Percentiles rank a stretch among this genome's conserved stretches.
phyloP scores from a whole-genome alignment of 495 filamentous ascomycete genomes.

The Xylaria telfairii region DNA sequence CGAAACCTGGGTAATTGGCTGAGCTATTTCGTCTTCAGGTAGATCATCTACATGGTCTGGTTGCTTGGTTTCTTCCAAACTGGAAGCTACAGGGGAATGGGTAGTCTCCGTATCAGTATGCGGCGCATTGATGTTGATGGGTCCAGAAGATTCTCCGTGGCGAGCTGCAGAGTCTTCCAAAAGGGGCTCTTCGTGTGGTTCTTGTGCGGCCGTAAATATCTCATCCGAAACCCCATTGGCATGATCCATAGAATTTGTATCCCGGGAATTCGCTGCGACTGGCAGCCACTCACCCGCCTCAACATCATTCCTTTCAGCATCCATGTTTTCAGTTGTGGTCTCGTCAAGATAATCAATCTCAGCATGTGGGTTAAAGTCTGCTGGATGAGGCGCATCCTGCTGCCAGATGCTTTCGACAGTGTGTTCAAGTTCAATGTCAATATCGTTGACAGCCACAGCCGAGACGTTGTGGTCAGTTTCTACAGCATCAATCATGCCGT shows the following conservation, averaged over 20 bases:
- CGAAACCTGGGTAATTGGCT: not conserved
- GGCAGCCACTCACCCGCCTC: slow-evolving; percentile 30
- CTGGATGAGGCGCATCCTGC: slow-evolving; percentile 30
- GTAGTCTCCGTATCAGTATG: not conserved
- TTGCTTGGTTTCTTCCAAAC: not conserved
- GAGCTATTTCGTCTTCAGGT: not conserved
- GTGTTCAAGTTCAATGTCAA: slow-evolving; percentile 38
- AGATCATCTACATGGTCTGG: slow-evolving; percentile 4
- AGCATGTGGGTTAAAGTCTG: slow-evolving; percentile 36
- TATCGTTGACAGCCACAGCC: slow-evolving; percentile 32
- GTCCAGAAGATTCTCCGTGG: not conserved
- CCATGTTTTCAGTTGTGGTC: slow-evolving; percentile 26
- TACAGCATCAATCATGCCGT: slow-evolving; percentile 48
- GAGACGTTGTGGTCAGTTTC: slow-evolving; percentile 41
- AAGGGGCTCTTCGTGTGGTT: not conserved
- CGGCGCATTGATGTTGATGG: not conserved
- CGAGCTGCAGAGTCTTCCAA: not conserved
- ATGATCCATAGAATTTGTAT: not conserved
- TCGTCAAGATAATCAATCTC: slow-evolving; percentile 38
- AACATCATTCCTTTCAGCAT: slow-evolving; percentile 36
- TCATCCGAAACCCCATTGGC: not conserved
- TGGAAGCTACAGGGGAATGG: not conserved
- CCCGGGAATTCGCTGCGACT: not conserved
- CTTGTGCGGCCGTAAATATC: not conserved
- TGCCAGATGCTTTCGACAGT: slow-evolving; percentile 33